Evolutionary conservation across 164 flowering plant genomes (phyloP), one percentile per base, ranked within the genome.

Genomic region (Stephania cephalantha): DNA sequence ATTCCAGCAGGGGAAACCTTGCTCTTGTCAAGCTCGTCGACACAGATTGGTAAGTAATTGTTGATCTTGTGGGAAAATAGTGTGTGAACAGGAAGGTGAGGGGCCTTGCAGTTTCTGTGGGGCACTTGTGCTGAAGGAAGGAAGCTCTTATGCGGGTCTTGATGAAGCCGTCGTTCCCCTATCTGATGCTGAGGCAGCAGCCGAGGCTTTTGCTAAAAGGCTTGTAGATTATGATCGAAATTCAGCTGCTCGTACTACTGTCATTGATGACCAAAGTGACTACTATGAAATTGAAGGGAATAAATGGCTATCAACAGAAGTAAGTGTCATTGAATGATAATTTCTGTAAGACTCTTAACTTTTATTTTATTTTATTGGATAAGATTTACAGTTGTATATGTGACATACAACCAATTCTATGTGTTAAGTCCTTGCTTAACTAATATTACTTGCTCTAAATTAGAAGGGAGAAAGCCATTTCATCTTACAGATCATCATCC

Each of bases 251-350:
- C 91, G 99, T 74, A 94, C 97, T 10, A 88, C 91, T 61, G 98
- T 94, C 67, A 94, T 96, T 69, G 98, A 96, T 83, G 99, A 96
- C 84, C 99, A 96, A 78, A 92, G 99, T 83, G 99, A 94, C 79
- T 96, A 96, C 71, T 96, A 94, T 78, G 92, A 88, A 50, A 81
- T 90, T 72, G 99, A 96, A 78, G 90, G 90, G 29, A 96, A 89
- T 74, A 89, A 84, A 76, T 96, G 99, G 99, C 76, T 96, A 73
- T 91, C 97, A 31, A 71, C 58, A 61, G 94, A 92, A 94, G 99
- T 94, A 81, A 55, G 9, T 74, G 18, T 1, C 67, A 42, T 44
- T 46, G 30, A 25, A 11, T 17, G n/a, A 66, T 2, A 15, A 7
- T n/a, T 53, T 69, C 6, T 29, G 64, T 46, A 18, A 45, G 42